These are phyloP conservation scores for Phytophthora pluvialis DNA, from an alignment of 352 stramenopile genomes.

Conservation along the genomic window DNA sequence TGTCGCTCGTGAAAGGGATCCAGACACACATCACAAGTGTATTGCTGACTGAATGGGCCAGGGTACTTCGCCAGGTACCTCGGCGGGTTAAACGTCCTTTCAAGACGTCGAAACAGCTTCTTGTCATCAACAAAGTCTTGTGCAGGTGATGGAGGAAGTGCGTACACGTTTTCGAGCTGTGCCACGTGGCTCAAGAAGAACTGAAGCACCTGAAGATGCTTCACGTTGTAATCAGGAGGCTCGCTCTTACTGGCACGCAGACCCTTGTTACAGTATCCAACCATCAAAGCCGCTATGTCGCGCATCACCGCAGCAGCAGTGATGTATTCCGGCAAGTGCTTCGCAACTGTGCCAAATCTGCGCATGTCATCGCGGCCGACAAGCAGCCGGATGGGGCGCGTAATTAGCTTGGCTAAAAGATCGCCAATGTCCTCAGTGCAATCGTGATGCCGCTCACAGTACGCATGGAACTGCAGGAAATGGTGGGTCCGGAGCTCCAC, in stretches of 20 bases:
- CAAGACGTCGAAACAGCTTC: conserved; percentile 57
- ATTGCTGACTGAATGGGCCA: conserved; percentile 60
- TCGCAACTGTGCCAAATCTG: conserved; percentile 51
- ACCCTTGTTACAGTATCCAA: conserved; percentile 62
- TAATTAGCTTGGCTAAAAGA: conserved; percentile 61
- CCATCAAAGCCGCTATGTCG: conserved; percentile 50
- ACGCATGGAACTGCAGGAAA: conserved; percentile 64
- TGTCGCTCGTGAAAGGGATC: conserved; percentile 78
- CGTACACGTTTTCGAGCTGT: conserved; percentile 70
- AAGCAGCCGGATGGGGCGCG: conserved; percentile 53
- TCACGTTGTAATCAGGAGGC: conserved; percentile 58
- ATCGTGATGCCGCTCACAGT: conserved; percentile 68
- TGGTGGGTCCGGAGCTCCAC: conserved; percentile 42
- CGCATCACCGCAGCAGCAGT: conserved; percentile 48
- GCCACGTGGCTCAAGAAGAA: conserved; percentile 71
- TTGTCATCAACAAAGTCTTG: conserved; percentile 52
- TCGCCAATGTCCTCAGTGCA: conserved; percentile 46
- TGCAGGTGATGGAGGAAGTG: conserved; percentile 20
- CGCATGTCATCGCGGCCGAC: conserved; percentile 59
- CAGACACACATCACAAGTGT: conserved; percentile 69
- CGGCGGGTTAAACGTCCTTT: conserved; percentile 59
- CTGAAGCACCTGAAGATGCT: conserved; percentile 73
- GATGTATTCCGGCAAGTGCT: conserved; percentile 47
- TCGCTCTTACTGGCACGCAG: conserved; percentile 53
- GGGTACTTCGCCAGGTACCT: conserved; percentile 63